Evolutionary conservation across 139 green algal species (phyloP), one percentile per base, ranked within the genome.

Genomic region (Gonium pectorale): DNA sequence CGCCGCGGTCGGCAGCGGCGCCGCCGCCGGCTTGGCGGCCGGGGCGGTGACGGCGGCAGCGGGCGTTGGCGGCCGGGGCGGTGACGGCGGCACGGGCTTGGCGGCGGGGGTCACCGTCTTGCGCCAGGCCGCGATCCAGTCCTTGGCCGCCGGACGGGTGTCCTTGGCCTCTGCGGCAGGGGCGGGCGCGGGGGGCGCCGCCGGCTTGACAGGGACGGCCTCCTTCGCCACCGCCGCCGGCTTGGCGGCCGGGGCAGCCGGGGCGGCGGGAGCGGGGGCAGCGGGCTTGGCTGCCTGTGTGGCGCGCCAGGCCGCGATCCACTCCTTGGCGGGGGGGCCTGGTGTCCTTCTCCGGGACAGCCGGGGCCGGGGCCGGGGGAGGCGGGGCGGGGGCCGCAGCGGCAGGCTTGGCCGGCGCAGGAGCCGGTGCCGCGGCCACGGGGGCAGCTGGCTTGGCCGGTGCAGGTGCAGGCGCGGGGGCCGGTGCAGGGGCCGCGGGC

Each of bases 241-340:
- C n/a, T 54, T n/a, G 27, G 75, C 29, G 31, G 74, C 43, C 17
- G 69, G 0, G 40, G 68, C 41, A 27, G 29, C 15, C n/a, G n/a
- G n/a, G 27, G 11, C 68, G 5, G 44, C 69, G 17, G 44, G 40
- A 3, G 44, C 44, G 44, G 69, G n/a, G n/a, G n/a, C n/a, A n/a
- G n/a, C 31, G n/a, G 69, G 44, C 2, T 11, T 7, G n/a, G 69
- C 43, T 26, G 41, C 41, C 3, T 41, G 26, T 8, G 37, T 3
- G 5, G 26, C 31, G 38, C 73, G 73, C 73, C 73, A 81, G 37
- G n/a, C n/a, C 3, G 37, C 27, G 27, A 81, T 69, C 73, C 73
- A 81, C 33, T 81, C 73, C 37, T 81, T 81, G 73, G 73, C 73
- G n/a, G 54, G 29, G 21, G 73, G n/a, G 73, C 5, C 73, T 37